Evolutionary conservation across 305 asterid genomes (phyloP), one percentile per base, ranked within the genome.

Genomic region (Fraxinus nigra): DNA sequence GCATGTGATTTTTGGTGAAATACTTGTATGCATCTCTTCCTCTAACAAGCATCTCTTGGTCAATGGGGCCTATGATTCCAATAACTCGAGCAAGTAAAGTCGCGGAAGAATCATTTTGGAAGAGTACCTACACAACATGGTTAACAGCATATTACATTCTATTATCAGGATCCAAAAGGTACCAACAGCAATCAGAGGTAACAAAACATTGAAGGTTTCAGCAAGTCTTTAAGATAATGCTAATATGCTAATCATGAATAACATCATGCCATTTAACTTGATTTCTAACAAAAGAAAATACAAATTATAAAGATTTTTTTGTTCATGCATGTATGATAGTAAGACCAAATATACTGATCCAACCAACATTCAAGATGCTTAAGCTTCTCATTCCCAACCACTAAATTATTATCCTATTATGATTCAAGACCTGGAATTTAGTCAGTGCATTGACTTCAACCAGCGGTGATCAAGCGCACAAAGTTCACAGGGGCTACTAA

Each of bases 31-130:
- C 89, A 85, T 96, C 98, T 26, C 91, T 87, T 84, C 99, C 99
- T 88, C 93, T 92, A 34, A 96, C 95, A 80, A 96, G 99, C 96
- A 96, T 85, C 75, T 87, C 97, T 85, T 91, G 98, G 85, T 92
- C 97, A 80, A 96, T 87, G 46, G 93, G 88, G 85, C 96, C 95
- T 70, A 94, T 85, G 77, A 96, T 94, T 84, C 99, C 99, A 54
- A 96, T 90, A 77, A 94, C 98, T 30, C 99, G 94, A 86, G 98
- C 99, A 83, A 94, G 98, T 85, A 96, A 90, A 75, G 99, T 93
- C 74, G 98, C 98, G 11, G 97, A 97, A 80, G 99, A 96, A 87
- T 96, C 99, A 82, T 94, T 96, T 89, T 93, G 99, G 87, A 96
- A 96, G 83, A 96, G 94, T 65, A 96, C 98, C 99, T 94, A 87